These are phyloP conservation scores for Podosphaera fusca DNA, from an alignment of 2,329 filamentous ascomycete genomes.

Conservation along the genomic window DNA sequence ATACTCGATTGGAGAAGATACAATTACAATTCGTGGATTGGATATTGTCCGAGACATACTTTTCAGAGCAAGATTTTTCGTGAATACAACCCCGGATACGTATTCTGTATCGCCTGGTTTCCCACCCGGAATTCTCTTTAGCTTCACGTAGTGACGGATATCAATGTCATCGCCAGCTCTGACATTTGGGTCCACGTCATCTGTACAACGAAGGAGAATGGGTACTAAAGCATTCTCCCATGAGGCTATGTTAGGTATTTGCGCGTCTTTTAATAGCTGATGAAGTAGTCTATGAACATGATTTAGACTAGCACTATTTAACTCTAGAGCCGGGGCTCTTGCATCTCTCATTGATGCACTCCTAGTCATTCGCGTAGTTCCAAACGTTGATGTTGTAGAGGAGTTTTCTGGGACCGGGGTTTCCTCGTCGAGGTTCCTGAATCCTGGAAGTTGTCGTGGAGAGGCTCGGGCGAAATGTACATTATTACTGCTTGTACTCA, in stretches of 20 bases:
- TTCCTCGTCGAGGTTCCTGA: conserved; percentile 15
- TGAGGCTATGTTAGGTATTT: conserved; percentile 45
- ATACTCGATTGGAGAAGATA: conserved; percentile 91
- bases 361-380: conserved; percentile 32
- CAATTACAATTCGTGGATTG: conserved; percentile 70
- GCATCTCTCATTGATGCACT: conserved; percentile 64
- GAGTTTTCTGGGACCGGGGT: conserved; percentile 6
- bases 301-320: conserved; percentile 68
- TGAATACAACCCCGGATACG: conserved; percentile 88
- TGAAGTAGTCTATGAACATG: conserved; percentile 70
- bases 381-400: conserved; percentile 7
- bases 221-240: conserved; percentile 87
- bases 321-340: conserved; percentile 51
- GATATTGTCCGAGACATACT: conserved; percentile 77
- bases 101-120: conserved; percentile 84
- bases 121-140: conserved; percentile 88
- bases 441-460: conserved; percentile 33
- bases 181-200: conserved; percentile 85
- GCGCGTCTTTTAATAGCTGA: conserved; percentile 59
- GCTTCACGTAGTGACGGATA: conserved; percentile 87
- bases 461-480: conserved; percentile 43
- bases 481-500: conserved; percentile 59
- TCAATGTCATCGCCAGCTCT: conserved; percentile 86
- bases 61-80: conserved; percentile 88
- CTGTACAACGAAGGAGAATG: conserved; percentile 72